These are phyloP conservation scores for Ceratocystis lukuohia DNA, from an alignment of 2,329 filamentous ascomycete genomes.

Conservation along the genomic window DNA sequence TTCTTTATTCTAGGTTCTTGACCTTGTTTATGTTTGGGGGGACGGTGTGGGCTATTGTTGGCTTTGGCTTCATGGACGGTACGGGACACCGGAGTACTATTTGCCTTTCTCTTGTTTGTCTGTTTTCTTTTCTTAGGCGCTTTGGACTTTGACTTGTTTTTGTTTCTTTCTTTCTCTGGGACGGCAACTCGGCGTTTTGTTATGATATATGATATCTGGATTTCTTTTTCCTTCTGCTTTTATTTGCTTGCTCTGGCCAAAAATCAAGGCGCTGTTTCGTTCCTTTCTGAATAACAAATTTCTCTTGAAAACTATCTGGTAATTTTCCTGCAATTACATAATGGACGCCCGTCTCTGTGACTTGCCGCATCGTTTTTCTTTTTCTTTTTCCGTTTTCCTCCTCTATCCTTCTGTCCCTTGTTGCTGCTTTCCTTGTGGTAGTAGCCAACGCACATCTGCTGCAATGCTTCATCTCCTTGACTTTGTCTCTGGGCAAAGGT, in stretches of 20 bases:
- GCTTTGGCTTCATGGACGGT: conserved; percentile 1
- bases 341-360: neutral
- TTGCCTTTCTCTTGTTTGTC: neutral
- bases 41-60: neutral
- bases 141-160: neutral
- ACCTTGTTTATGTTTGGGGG: neutral
- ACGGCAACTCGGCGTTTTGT: conserved; percentile 15
- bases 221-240: conserved; percentile 3
- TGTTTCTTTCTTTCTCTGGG: neutral
- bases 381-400: neutral
- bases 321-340: neutral
- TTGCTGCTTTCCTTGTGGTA: neutral
- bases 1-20: conserved; percentile 2
- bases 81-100: neutral
- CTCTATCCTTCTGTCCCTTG: too few species aligned
- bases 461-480: too few species aligned
- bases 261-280: conserved; percentile 6
- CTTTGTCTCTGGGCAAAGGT: too few species aligned
- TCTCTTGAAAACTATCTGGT: neutral
- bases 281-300: neutral
- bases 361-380: too few species aligned
- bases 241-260: neutral
- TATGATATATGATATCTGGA: conserved; percentile 19
- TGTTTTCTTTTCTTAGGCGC: neutral
- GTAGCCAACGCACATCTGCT: neutral